Evolutionary conservation across 768 basidiomycete species (phyloP), one percentile per base, ranked within the genome.

Genomic region (Galerina sulciceps): DNA sequence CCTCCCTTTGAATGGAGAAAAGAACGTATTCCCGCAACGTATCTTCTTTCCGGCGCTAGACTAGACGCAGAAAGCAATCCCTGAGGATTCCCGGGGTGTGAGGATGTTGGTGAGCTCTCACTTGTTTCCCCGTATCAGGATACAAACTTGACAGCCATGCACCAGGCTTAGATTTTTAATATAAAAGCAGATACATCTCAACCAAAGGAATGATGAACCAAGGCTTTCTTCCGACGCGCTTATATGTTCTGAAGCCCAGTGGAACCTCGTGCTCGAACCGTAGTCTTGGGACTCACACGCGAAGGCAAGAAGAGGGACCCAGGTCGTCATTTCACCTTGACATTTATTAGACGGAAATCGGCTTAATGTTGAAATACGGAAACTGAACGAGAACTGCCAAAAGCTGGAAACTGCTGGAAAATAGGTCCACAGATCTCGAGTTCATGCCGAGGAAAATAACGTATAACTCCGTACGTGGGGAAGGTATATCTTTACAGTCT

Each of bases 131-230:
- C 26, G 26, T 31, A 31, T 31, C 26, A 5, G 26, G 4, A 1
- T 4, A 31, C 26, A 2, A 31, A 5, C 26, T 31, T 31, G 8
- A 31, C 26, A 8, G 8, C 8, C 5, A 31, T 31, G 26, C 26
- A 10, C 23, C 35, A 43, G 41, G 35, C 49, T 3, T 67, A 94
- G 93, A 1, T 86, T 96, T 63, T 96, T 93, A 0, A 74, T 96
- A 44, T 85, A 93, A 0, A 96, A 95, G 73, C 96, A 94, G 94
- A 92, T 96, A 31, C 94, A 96, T 71, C 77, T 96, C 10, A 88
- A 94, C 62, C 77, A 79, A 10, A 89, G 90, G 10, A 94, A 97
- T 66, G 82, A 82, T 1, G 94, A 86, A 0, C 65, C 17, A 63
- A 70, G 36, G 57, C 62, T 0, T 93, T 95, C 71, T 96, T 96